phyloP scores from a whole-genome alignment of 495 filamentous ascomycete species.

The Aspergillus nidulans region DNA sequence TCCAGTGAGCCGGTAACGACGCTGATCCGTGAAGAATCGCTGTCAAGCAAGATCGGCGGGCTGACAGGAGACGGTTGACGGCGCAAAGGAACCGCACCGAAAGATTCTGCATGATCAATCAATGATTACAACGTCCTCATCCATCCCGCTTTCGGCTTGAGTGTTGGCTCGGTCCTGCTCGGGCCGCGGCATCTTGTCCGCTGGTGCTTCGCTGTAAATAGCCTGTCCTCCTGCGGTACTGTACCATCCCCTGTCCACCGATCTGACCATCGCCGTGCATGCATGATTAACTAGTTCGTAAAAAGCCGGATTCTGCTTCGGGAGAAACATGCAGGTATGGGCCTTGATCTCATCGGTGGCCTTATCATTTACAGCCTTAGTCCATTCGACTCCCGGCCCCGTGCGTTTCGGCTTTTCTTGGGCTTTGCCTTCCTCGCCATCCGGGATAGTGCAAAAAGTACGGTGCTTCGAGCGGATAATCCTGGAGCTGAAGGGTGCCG shows the following conservation, averaged over 20 bases:
- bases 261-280: slow-evolving; percentile 54
- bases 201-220: slow-evolving; percentile 12
- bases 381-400: slow-evolving; percentile 48
- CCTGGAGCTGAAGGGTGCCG: slow-evolving; percentile 34
- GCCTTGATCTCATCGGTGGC: slow-evolving; percentile 74
- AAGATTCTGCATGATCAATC: slow-evolving; percentile 17
- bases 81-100: not conserved
- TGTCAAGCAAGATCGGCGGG: not conserved
- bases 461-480: slow-evolving; percentile 51
- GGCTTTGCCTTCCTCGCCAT: slow-evolving; percentile 42
- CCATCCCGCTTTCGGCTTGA: slow-evolving; percentile 23
- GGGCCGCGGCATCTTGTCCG: slow-evolving; percentile 11
- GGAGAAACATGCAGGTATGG: slow-evolving; percentile 84
- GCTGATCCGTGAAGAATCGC: not conserved
- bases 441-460: slow-evolving; percentile 81
- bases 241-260: slow-evolving; percentile 43
- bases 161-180: slow-evolving; percentile 7
- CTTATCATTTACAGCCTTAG: slow-evolving; percentile 68
- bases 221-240: slow-evolving; percentile 25
- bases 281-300: slow-evolving; percentile 61
- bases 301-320: slow-evolving; percentile 76
- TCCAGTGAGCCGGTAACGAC: not conserved
- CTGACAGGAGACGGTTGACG: not conserved
- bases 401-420: slow-evolving; percentile 13
- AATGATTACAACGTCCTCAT: slow-evolving; percentile 41